phyloP scores from a whole-genome alignment of 768 basidiomycete species.

The Vararia minispora region DNA sequence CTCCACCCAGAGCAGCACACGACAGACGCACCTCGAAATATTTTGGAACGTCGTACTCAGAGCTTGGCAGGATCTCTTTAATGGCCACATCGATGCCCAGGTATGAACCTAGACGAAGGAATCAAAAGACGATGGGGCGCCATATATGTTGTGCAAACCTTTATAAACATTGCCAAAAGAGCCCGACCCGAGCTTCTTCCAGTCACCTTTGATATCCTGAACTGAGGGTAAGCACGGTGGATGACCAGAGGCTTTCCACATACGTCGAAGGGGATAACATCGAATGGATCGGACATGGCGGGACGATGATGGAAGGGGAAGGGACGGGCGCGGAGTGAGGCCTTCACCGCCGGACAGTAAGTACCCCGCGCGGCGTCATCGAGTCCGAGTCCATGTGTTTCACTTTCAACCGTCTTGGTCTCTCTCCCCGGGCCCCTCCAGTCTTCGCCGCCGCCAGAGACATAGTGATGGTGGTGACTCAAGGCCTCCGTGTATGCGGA shows the following conservation, averaged over 20 bases:
- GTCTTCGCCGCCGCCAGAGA: too few relatives aligned
- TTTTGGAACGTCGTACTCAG: constrained; percentile 88
- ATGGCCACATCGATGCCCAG: constrained; percentile 95
- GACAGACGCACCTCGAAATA: too few relatives aligned
- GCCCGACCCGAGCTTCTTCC: constrained; percentile 87
- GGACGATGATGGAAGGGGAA: not conserved
- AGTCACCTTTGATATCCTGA: constrained; percentile 79
- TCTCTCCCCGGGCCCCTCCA: too few relatives aligned
- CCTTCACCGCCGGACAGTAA: too few relatives aligned
- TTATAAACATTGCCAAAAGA: constrained; percentile 92
- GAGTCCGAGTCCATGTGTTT: too few relatives aligned
- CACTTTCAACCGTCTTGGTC: too few relatives aligned
- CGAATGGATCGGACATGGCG: constrained; percentile 58
- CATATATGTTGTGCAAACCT: constrained; percentile 34
- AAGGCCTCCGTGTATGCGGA: too few relatives aligned
- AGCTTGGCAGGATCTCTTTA: constrained; percentile 90
- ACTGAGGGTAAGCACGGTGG: not conserved
- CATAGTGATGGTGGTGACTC: too few relatives aligned
- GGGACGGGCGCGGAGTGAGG: not conserved
- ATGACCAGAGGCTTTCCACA: constrained; percentile 14
- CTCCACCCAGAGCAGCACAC: too few relatives aligned
- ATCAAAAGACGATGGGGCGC: not conserved
- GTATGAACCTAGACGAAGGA: constrained; percentile 51
- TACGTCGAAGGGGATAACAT: constrained; percentile 82
- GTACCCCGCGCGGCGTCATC: too few relatives aligned